These are phyloP conservation scores for Eremochloa ophiuroides DNA, from an alignment of 176 grass and related monocot genomes.

Conservation along the genomic window DNA sequence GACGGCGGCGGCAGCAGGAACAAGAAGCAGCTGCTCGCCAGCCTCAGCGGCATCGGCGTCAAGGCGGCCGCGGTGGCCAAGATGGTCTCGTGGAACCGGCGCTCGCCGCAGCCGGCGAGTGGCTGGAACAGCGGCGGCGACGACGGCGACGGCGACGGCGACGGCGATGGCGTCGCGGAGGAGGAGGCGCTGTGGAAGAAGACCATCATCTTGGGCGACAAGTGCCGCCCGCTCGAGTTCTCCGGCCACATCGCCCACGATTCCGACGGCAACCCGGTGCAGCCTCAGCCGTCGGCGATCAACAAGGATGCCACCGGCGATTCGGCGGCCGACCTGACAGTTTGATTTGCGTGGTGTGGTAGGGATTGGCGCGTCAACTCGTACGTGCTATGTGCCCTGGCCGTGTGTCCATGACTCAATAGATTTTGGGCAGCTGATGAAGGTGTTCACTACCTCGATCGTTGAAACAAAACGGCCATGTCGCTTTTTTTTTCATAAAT, in stretches of 20 bases:
- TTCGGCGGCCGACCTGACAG: not conserved
- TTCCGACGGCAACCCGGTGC: slow-evolving; percentile 32
- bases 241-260: slow-evolving; percentile 45
- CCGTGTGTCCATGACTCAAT: too few relatives aligned
- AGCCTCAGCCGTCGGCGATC: not conserved
- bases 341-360: not conserved
- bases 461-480: too few relatives aligned
- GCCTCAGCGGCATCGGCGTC: slow-evolving; percentile 34
- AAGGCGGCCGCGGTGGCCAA: slow-evolving; percentile 38
- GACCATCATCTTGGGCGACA: slow-evolving; percentile 64
- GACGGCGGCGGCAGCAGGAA: too few relatives aligned
- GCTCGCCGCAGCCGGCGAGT: not conserved
- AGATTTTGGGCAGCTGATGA: too few relatives aligned
- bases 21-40: slow-evolving; percentile 13
- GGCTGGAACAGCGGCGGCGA: not conserved
- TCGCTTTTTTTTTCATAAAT: too few relatives aligned
- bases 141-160: not conserved
- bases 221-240: slow-evolving; percentile 55
- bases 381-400: too few relatives aligned
- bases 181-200: slow-evolving; percentile 48
- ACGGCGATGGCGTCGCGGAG: not conserved
- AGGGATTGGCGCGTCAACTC: not conserved
- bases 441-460: too few relatives aligned
- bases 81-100: slow-evolving; percentile 37
- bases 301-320: not conserved